Conservation (phyloP, 176 grass and related monocot species). For the Stipa capillata region DNA sequence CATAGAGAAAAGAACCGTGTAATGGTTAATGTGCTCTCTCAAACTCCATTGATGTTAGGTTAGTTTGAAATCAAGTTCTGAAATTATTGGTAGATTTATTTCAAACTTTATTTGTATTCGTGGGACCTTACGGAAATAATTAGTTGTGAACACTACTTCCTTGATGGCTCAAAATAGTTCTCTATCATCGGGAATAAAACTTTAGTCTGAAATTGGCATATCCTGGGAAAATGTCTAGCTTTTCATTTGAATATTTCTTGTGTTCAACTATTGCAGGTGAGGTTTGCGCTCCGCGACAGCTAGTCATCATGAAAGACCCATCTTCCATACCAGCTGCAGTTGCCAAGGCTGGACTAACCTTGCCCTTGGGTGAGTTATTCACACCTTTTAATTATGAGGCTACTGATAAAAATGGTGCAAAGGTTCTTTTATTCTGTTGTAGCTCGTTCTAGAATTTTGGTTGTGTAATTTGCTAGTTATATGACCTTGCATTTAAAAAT, state of each 20-base stretch:
- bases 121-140: not conserved
- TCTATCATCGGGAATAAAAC: not conserved
- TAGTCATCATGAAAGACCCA: constrained; percentile 65
- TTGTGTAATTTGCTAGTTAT: not conserved
- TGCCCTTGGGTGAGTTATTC: constrained; percentile 60
- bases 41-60: not conserved
- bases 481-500: not conserved
- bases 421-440: not conserved
- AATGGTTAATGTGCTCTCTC: not conserved
- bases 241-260: not conserved
- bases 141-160: not conserved
- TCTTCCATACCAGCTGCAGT: constrained; percentile 62
- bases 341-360: constrained; percentile 55
- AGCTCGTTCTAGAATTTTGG: not conserved
- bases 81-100: not conserved
- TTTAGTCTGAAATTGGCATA: not conserved
- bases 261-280: constrained; percentile 44
- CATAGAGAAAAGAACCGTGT: not conserved
- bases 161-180: not conserved
- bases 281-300: constrained; percentile 57
- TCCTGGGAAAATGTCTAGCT: not conserved
- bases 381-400: not conserved
- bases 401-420: not conserved
- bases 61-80: not conserved
- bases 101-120: not conserved